A percentile compares a stretch with the other conserved stretches of the same genome.
Evolutionary conservation across 108 stramenopile species (phyloP).

Genomic region (Schizochytrium sp.): DNA sequence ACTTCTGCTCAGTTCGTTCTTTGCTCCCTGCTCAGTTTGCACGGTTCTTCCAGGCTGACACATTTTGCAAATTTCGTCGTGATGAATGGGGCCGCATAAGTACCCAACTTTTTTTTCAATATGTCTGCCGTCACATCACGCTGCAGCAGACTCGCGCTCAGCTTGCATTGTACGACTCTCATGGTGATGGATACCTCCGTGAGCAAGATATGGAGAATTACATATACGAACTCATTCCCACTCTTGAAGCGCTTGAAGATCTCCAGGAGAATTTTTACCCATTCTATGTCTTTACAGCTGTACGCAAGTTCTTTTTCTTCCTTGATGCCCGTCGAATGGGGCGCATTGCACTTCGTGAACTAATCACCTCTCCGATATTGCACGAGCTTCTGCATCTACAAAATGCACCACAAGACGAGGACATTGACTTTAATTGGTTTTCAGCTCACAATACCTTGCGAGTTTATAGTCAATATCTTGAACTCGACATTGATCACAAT

Average conservation of each 20-base stretch:
- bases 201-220: constrained; percentile 74
- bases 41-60: constrained; percentile 12
- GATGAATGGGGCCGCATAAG: constrained; percentile 51
- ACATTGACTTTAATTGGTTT: constrained; percentile 69
- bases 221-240: constrained; percentile 73
- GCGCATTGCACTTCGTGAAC: constrained; percentile 63
- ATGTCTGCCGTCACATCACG: constrained; percentile 46
- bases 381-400: constrained; percentile 63
- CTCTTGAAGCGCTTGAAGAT: constrained; percentile 63
- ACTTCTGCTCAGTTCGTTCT: constrained; percentile 59
- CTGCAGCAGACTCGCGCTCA: constrained; percentile 56
- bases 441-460: constrained; percentile 67
- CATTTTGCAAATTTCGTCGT: constrained; percentile 56
- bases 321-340: constrained; percentile 70
- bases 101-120: constrained; percentile 32
- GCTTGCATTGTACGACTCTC: constrained; percentile 63
- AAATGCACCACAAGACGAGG: constrained; percentile 11
- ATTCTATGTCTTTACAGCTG: constrained; percentile 78
- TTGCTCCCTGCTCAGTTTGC: neutral
- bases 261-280: constrained; percentile 72
- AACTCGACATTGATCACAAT: constrained; percentile 73
- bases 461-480: constrained; percentile 75
- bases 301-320: constrained; percentile 77
- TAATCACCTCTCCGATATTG: constrained; percentile 67
- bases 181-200: constrained; percentile 63